Evolutionary conservation across 768 basidiomycete genomes (phyloP), one percentile per base, ranked within the genome.

Genomic region (Boletellus sp.): DNA sequence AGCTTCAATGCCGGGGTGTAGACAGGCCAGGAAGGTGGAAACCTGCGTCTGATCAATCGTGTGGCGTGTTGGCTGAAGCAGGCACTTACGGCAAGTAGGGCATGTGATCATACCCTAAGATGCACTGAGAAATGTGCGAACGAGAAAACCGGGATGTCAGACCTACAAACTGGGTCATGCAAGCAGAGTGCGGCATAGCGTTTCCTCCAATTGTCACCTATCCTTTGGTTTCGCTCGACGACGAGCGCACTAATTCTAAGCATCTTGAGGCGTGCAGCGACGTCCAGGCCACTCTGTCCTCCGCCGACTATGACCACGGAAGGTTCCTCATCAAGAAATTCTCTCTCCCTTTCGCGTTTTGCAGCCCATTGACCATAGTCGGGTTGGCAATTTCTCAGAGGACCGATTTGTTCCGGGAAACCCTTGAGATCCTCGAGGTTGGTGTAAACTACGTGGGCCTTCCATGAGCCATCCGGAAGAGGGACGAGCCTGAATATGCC

Each of bases 1-100:
- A 87, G 64, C 76, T 83, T 58, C 39, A 56, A 19, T 13, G 82
- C 81, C 4, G 83, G 81, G 4, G 74, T 72, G 42, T 72, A 83
- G 5, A 79, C 75, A 1, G 80, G 81, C 82, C 82, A 84, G 16
- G 74, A 75, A 1, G 73, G 55, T 4, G 82, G 84, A 65, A 83
- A 84, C 20, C 80, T 81, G 28, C 19, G 38, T 37, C 8, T 3
- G 9, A 8, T 31, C 32, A 8, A n/a, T 45, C 19, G 12, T 35
- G 44, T 20, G 22, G 6, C 4, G 22, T 19, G n/a, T 7, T n/a
- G 17, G 22, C 12, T 12, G 6, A 36, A 22, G 12, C 6, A 20
- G 39, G 17, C 15, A 69, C 78, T 54, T 52, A 81, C 79, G 78
- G 79, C 19, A 87, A 53, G 58, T 86, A 75, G 4, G 78, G 76